A percentile compares a stretch with the other conserved stretches of the same genome.
Conservation (phyloP, 2,329 filamentous ascomycete genomes). For the Penicillium sclerotigenum region DNA sequence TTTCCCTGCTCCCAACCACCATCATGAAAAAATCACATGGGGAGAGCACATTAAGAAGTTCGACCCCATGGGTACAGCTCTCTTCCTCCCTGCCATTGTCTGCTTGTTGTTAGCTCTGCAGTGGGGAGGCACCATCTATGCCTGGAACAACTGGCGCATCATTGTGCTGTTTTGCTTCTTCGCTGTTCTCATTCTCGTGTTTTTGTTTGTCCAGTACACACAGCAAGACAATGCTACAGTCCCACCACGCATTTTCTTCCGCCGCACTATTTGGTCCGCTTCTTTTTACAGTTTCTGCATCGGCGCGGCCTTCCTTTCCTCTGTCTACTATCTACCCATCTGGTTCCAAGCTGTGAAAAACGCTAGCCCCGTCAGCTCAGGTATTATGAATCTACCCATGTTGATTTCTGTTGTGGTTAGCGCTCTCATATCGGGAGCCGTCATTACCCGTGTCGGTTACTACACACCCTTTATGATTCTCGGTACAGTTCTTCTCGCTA, state of each 20-base stretch:
- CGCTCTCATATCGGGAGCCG: conserved; percentile 28
- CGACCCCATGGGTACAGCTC: conserved; percentile 36
- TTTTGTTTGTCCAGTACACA: conserved; percentile 46
- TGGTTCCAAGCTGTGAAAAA: conserved; percentile 31
- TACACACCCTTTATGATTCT: conserved; percentile 27
- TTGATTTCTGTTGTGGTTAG: conserved; percentile 14
- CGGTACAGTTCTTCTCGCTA: conserved; percentile 22
- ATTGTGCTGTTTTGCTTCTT: conserved; percentile 22
- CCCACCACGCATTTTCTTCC: conserved; percentile 50
- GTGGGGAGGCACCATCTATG: conserved; percentile 24
- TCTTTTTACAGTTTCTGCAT: conserved; percentile 26
- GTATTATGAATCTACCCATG: conserved; percentile 26
- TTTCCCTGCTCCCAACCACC: conserved; percentile 40
- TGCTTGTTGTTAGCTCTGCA: conserved; percentile 26
- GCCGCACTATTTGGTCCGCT: conserved; percentile 40
- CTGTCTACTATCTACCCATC: conserved; percentile 26
- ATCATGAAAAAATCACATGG: conserved; percentile 21
- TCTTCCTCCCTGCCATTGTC: conserved; percentile 29
- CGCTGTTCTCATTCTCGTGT: conserved; percentile 40
- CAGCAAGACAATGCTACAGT: conserved; percentile 50
- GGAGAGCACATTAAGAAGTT: conserved; percentile 41
- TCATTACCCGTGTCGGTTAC: conserved; percentile 37
- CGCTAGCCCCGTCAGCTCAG: conserved; percentile 20
- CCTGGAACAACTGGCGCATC: conserved; percentile 21
- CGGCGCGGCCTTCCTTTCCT: conserved; percentile 3